Conservation (phyloP, 2,329 filamentous ascomycete species). For the Leptographium wingfieldii region DNA sequence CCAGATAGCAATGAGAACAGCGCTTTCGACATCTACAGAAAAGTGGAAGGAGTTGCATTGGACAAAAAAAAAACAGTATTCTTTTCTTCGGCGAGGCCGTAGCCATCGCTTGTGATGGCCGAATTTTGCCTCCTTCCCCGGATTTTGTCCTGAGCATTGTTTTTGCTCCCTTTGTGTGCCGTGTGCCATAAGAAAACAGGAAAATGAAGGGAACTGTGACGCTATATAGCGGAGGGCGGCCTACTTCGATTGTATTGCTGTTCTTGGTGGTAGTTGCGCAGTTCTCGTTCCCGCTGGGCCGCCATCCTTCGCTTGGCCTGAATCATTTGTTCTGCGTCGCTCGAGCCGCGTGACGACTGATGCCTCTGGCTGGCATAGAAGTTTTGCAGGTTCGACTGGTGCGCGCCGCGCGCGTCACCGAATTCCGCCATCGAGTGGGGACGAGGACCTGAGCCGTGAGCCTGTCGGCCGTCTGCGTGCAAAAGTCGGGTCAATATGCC, state of each 20-base stretch:
- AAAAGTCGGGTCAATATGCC: slow-evolving; percentile 5
- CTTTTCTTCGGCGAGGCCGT: slow-evolving; percentile 1
- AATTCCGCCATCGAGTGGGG: slow-evolving; percentile 80
- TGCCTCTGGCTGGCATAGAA: slow-evolving; percentile 93
- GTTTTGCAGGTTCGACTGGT: slow-evolving; percentile 75
- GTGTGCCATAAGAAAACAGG: slow-evolving; percentile 2
- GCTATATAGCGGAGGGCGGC: slow-evolving; percentile 64
- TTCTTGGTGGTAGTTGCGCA: slow-evolving; percentile 99
- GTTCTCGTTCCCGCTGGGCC: slow-evolving; percentile 94
- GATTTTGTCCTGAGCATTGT: slow-evolving; percentile 4
- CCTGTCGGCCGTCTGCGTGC: slow-evolving; percentile 55
- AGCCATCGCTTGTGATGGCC: slow-evolving; percentile 13
- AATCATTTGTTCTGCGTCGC: slow-evolving; percentile 95
- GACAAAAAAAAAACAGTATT: slow-evolving; percentile 7
- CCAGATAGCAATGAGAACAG: neutral
- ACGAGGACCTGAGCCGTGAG: slow-evolving; percentile 50
- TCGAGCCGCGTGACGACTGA: slow-evolving; percentile 68
- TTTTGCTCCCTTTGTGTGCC: slow-evolving; percentile 4
- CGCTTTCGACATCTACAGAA: slow-evolving; percentile 9
- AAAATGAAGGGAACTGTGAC: slow-evolving; percentile 11
- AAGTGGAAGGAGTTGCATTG: slow-evolving; percentile 9
- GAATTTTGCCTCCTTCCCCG: slow-evolving; percentile 2
- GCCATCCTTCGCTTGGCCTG: slow-evolving; percentile 99
- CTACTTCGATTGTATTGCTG: slow-evolving; percentile 99
- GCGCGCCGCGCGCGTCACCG: slow-evolving; percentile 54